A percentile compares a stretch with the other conserved stretches of the same genome.
These are phyloP conservation scores for Colletotrichum cordylinicola DNA, from an alignment of 2,329 filamentous ascomycete genomes.

Conservation along the genomic window DNA sequence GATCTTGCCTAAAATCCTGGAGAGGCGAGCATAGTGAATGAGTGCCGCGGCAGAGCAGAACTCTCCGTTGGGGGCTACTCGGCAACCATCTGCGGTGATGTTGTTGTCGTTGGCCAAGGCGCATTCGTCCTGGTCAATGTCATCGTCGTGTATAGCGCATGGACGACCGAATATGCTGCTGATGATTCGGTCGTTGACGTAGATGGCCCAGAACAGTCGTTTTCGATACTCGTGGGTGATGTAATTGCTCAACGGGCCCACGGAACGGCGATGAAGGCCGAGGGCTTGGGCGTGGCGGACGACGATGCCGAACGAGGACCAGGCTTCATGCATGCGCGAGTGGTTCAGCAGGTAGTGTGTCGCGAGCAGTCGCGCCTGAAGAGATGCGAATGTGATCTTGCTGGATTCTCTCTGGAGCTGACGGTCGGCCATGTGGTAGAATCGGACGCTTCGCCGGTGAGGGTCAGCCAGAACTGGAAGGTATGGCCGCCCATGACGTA, in stretches of 20 bases:
- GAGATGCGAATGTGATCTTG: background rate
- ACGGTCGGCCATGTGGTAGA: background rate
- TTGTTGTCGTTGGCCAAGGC: background rate
- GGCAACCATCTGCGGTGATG: background rate
- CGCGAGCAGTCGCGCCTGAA: background rate
- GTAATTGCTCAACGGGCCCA: background rate
- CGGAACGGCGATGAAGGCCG: background rate
- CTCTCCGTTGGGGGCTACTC: background rate
- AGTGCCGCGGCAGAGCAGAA: background rate
- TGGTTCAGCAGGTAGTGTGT: background rate
- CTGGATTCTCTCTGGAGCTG: background rate
- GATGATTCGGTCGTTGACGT: constrained; percentile 27
- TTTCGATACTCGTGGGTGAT: background rate
- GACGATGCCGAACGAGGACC: background rate
- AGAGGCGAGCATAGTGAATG: background rate
- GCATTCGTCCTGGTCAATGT: constrained; percentile 20
- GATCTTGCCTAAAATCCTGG: background rate
- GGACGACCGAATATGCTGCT: constrained; percentile 28
- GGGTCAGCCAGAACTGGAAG: no score
- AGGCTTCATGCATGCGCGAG: background rate
- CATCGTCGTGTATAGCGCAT: constrained; percentile 26
- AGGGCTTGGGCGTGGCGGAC: background rate
- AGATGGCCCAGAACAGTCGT: constrained; percentile 30
- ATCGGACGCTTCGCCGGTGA: background rate
- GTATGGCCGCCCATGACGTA: background rate